Evolutionary conservation across 495 filamentous ascomycete species (phyloP).

Genomic region (Podospora pseudocomata): DNA sequence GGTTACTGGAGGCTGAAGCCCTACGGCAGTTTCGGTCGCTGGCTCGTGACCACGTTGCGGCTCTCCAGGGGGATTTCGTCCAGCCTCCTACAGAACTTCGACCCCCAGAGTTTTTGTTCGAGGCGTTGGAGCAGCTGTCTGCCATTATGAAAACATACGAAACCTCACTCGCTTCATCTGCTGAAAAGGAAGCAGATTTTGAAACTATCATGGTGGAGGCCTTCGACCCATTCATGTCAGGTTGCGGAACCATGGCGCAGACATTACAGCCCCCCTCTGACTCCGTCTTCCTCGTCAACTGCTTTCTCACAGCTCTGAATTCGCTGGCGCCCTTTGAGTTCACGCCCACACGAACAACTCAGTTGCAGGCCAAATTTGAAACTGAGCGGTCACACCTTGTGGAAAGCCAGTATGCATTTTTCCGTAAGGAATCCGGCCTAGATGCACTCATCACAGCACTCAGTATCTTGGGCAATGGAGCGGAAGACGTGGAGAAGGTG

Average conservation of each 20-base stretch:
- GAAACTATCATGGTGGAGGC: constrained; percentile 74
- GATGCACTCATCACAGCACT: constrained; percentile 65
- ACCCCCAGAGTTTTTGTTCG: constrained; percentile 78
- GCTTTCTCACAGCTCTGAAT: constrained; percentile 56
- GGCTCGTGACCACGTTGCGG: constrained; percentile 72
- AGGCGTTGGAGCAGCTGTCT: constrained; percentile 70
- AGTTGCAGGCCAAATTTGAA: constrained; percentile 47
- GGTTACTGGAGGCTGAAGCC: constrained; percentile 67
- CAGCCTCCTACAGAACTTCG: constrained; percentile 66
- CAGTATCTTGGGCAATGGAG: constrained; percentile 30
- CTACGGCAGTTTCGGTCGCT: constrained; percentile 76
- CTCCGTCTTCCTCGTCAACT: constrained; percentile 81
- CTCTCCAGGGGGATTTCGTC: constrained; percentile 64
- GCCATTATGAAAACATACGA: constrained; percentile 79
- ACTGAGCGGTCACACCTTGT: constrained; percentile 45
- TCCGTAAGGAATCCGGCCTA: constrained; percentile 71
- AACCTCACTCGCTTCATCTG: constrained; percentile 61
- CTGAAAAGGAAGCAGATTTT: constrained; percentile 62
- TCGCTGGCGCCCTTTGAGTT: constrained; percentile 55
- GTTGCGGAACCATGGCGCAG: constrained; percentile 65
- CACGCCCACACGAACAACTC: constrained; percentile 40
- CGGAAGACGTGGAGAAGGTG: constrained; percentile 36
- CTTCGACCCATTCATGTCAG: constrained; percentile 78
- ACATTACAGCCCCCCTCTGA: constrained; percentile 53
- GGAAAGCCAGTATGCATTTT: constrained; percentile 61